Conservation (phyloP, 495 filamentous ascomycete genomes). For the Physcia stellaris region DNA sequence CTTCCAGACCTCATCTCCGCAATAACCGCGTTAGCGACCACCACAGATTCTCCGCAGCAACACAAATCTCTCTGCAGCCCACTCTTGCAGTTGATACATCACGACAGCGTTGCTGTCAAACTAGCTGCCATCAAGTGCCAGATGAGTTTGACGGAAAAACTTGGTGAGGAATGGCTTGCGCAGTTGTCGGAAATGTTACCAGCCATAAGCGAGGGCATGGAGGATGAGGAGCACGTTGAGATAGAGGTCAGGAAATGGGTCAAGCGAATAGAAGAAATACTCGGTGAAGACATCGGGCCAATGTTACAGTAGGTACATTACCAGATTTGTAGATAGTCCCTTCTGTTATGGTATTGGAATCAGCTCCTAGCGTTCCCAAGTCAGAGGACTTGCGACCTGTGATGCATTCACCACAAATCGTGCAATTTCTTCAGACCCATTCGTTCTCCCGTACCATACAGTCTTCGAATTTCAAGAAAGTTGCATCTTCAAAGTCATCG, state of each 20-base stretch:
- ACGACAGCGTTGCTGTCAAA: constrained; percentile 49
- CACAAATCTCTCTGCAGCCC: constrained; percentile 71
- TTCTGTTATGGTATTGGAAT: no score
- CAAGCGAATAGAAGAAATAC: constrained; percentile 65
- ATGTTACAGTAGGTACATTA: no score
- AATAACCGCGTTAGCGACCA: constrained; percentile 64
- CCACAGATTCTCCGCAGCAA: constrained; percentile 69
- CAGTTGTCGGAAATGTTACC: constrained; percentile 89
- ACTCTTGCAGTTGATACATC: constrained; percentile 63
- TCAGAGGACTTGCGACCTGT: no score
- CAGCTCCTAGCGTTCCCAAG: no score
- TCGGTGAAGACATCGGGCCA: constrained; percentile 76
- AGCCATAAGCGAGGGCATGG: constrained; percentile 82
- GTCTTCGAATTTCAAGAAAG: constrained; percentile 8
- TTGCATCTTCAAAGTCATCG: constrained; percentile 13
- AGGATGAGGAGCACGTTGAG: constrained; percentile 88
- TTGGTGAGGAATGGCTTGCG: constrained; percentile 86
- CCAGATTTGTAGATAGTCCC: no score
- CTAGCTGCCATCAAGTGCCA: constrained; percentile 69
- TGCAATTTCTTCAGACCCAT: no score
- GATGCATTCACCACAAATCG: no score
- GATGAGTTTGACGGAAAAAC: constrained; percentile 55
- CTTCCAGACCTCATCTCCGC: constrained; percentile 36
- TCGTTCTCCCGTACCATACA: not conserved
- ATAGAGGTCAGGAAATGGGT: constrained; percentile 78